Evolutionary conservation across 345 rosid species (phyloP), one percentile per base, ranked within the genome.

Genomic region (Bruguiera gymnorhiza): DNA sequence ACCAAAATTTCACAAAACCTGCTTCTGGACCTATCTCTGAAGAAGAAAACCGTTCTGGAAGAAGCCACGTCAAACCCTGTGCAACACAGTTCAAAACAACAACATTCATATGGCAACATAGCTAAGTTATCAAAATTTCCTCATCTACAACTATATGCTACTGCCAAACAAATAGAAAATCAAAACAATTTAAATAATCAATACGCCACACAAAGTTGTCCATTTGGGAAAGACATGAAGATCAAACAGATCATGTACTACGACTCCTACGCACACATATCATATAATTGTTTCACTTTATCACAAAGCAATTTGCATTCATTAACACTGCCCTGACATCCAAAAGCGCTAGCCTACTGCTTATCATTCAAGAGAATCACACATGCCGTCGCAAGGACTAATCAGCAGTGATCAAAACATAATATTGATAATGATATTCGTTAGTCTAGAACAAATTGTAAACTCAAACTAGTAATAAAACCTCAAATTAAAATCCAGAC

Each of bases 21-120:
- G 98, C 96, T 93, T 93, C 97, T 74, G 96, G 96, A 77, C 92
- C 94, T 68, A 93, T 93, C 87, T 89, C 97, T 78, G 98, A 91
- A 76, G 79, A 67, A 54, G 97, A 91, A 80, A 93, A 91, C 74
- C 94, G 81, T 82, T 88, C 96, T 2, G 93, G 95, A 74, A 93
- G 91, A 78, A 91, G 88, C 98, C 97, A 94, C 59, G 97, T 91
- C 79, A 94, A 76, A 82, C 97, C 98, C 98, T 94, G 90, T 34
- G 70, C 52, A 67, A 68, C 18, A 34, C 57, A 65, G 70, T 36
- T 51, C 66, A 55, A 61, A 3, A 55, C 8, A 63, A 68, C 31
- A 53, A 53, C 23, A 43, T 46, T 51, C 15, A 62, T 6, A 37
- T 6, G 59, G 53, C 30, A 48, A 62, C 21, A 48, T 62, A 50